These are phyloP conservation scores for Volvox carteri DNA, from an alignment of 163 green algal genomes.

Conservation along the genomic window DNA sequence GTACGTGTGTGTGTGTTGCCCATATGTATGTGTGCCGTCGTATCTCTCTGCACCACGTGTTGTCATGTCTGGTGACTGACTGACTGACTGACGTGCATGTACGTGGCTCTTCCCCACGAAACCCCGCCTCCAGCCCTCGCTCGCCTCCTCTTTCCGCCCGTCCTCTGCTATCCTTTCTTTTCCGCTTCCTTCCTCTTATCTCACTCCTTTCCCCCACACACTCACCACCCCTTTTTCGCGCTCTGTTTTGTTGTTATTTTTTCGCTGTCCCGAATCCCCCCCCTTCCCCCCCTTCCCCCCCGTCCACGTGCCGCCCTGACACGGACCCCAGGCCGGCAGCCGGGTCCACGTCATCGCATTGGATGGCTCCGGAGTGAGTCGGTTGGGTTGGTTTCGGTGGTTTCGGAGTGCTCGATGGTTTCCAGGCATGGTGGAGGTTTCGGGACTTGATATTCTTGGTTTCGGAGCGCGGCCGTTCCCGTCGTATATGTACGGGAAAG, in stretches of 20 bases:
- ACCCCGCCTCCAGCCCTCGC: no score
- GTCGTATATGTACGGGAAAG: no score
- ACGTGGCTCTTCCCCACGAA: no score
- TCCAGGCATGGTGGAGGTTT: no score
- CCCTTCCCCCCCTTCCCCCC: not conserved
- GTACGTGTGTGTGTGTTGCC: not conserved
- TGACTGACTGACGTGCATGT: no score
- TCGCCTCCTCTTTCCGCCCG: not conserved
- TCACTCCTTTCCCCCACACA: not conserved
- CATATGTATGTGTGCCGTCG: no score
- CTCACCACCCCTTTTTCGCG: no score
- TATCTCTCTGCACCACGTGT: no score
- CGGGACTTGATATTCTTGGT: not conserved
- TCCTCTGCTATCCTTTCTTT: not conserved
- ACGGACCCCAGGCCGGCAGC: slow-evolving; percentile 70
- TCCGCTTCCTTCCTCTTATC: not conserved
- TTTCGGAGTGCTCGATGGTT: no score
- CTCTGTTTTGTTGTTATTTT: no score
- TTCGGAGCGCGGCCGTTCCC: not conserved
- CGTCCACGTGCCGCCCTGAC: no score
- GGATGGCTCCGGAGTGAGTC: slow-evolving; percentile 59
- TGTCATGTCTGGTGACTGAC: no score
- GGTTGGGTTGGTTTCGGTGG: slow-evolving; percentile 5
- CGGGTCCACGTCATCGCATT: slow-evolving; percentile 78
- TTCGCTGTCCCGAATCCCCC: not conserved